Percentiles rank a stretch among this genome's conserved stretches.
phyloP scores from a whole-genome alignment of 75 land plant species.

The Gnetum montanum region DNA sequence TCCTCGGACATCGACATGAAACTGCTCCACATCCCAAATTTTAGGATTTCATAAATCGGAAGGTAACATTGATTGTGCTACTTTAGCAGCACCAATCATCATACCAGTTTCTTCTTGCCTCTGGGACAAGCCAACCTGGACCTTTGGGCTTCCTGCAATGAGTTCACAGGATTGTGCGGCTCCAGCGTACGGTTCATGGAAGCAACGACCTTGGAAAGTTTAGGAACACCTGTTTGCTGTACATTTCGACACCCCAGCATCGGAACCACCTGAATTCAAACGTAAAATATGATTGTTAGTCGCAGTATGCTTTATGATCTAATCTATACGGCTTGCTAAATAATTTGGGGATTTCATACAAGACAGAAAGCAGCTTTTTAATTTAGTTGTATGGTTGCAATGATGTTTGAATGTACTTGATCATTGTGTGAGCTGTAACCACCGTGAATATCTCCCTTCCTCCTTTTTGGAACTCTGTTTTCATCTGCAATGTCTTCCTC shows the following conservation, averaged over 20 bases:
- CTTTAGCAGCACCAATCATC: too few relatives aligned
- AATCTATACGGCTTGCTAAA: neutral
- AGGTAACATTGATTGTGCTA: too few relatives aligned
- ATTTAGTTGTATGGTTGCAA: neutral
- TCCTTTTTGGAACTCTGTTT: neutral
- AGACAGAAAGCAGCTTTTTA: neutral
- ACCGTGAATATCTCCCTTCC: conserved; percentile 2
- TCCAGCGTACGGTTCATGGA: too few relatives aligned
- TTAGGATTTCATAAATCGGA: too few relatives aligned
- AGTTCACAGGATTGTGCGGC: too few relatives aligned
- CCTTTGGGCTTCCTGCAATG: too few relatives aligned
- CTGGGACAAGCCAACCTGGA: too few relatives aligned
- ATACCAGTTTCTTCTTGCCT: too few relatives aligned
- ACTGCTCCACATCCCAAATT: too few relatives aligned
- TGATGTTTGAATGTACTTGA: neutral
- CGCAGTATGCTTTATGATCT: neutral
- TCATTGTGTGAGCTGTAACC: neutral
- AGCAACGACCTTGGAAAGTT: neutral
- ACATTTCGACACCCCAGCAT: conserved; percentile 3
- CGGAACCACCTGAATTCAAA: conserved; percentile 7
- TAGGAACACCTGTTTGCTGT: conserved; percentile 3
- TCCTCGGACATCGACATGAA: too few relatives aligned
- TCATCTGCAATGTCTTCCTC: neutral
- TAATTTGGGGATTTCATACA: neutral
- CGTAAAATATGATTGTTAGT: neutral